These are phyloP conservation scores for Fusarium sp. DNA, from an alignment of 2,329 filamentous ascomycete genomes.

Conservation along the genomic window DNA sequence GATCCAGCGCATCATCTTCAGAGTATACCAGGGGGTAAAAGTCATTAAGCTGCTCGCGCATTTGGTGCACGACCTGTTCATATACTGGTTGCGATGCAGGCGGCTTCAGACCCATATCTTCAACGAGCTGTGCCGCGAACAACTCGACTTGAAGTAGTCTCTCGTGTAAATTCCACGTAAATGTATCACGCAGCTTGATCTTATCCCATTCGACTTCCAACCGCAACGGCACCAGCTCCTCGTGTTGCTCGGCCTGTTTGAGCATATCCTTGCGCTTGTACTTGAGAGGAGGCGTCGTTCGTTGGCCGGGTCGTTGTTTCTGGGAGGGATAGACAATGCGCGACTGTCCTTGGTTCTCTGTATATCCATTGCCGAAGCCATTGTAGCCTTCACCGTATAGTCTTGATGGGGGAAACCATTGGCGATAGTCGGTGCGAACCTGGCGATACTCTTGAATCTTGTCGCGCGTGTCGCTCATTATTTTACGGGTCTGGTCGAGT, in stretches of 20 bases:
- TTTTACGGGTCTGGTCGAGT: conserved; percentile 65
- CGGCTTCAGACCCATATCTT: conserved; percentile 86
- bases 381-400: conserved; percentile 82
- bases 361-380: conserved; percentile 89
- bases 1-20: conserved; percentile 90
- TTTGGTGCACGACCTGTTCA: conserved; percentile 72
- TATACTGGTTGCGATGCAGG: conserved; percentile 73
- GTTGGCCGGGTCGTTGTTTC: conserved; percentile 80
- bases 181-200: conserved; percentile 94
- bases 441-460: conserved; percentile 77
- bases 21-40: conserved; percentile 93
- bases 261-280: conserved; percentile 83
- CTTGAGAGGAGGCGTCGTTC: conserved; percentile 78
- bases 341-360: conserved; percentile 75
- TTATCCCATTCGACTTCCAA: conserved; percentile 97
- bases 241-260: conserved; percentile 87
- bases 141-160: conserved; percentile 81
- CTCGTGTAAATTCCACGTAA: conserved; percentile 98
- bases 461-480: conserved; percentile 72
- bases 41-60: conserved; percentile 90
- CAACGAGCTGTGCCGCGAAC: conserved; percentile 89
- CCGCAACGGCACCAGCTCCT: conserved; percentile 90
- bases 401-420: conserved; percentile 66
- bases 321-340: conserved; percentile 83
- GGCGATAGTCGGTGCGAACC: conserved; percentile 66